phyloP scores from a whole-genome alignment of 352 stramenopile species.

The Thraustochytrium striatum region DNA sequence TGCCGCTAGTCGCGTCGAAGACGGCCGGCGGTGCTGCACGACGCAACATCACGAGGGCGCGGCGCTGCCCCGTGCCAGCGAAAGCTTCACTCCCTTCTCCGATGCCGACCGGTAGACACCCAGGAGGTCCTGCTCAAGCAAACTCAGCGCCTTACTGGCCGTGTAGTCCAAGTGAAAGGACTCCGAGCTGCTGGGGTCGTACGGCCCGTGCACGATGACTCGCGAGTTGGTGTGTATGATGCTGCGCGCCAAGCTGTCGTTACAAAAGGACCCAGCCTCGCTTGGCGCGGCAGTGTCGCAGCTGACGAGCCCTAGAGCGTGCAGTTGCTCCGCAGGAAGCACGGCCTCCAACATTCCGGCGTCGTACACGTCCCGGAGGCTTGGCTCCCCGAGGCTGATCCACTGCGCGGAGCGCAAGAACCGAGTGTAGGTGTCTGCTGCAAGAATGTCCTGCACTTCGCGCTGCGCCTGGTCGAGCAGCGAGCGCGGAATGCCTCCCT shows the following conservation, averaged over 20 bases:
- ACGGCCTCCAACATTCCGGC: background rate
- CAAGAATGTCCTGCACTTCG: constrained; percentile 22
- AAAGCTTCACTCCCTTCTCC: background rate
- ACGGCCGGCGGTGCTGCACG: background rate
- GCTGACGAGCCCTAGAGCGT: too few species aligned
- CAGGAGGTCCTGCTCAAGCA: constrained; percentile 6
- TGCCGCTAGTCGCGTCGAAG: too few species aligned
- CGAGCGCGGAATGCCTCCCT: background rate
- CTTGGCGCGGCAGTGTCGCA: too few species aligned
- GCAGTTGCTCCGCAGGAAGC: too few species aligned
- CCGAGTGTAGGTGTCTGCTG: constrained; percentile 18
- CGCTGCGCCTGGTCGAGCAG: constrained; percentile 26
- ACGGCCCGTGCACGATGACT: constrained; percentile 26
- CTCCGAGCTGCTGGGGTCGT: constrained; percentile 4
- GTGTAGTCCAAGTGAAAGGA: constrained; percentile 28
- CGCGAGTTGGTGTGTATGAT: constrained; percentile 33
- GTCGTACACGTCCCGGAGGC: background rate
- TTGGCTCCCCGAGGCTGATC: background rate
- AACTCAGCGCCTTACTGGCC: background rate
- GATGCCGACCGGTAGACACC: background rate
- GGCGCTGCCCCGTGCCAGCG: too few species aligned
- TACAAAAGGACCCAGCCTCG: background rate
- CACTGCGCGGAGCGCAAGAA: constrained; percentile 31
- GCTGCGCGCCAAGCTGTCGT: background rate
- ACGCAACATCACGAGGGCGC: background rate